These are phyloP conservation scores for Aspergillus heteromorphus DNA, from an alignment of 495 filamentous ascomycete species.

Conservation along the genomic window DNA sequence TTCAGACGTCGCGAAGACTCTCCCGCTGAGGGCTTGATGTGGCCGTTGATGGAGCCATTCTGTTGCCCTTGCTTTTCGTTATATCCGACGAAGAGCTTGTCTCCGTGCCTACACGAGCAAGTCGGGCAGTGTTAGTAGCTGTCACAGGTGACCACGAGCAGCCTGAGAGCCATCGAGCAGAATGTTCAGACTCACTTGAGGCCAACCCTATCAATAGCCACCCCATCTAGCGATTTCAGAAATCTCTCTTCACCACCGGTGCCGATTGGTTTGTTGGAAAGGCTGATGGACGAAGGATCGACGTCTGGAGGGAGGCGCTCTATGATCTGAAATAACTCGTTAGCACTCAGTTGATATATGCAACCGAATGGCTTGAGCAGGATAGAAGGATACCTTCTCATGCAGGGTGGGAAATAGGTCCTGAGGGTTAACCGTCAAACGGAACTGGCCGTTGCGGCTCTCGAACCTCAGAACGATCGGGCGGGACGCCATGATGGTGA, in stretches of 20 bases:
- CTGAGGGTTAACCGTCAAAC: constrained; percentile 42
- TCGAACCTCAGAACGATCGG: constrained; percentile 49
- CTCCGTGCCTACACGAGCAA: constrained; percentile 65
- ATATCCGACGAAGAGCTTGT: constrained; percentile 83
- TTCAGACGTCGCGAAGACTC: constrained; percentile 55
- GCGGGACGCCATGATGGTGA: constrained; percentile 35
- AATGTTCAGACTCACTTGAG: constrained; percentile 50
- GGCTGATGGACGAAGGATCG: constrained; percentile 65
- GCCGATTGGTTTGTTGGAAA: constrained; percentile 76
- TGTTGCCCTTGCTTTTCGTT: constrained; percentile 44
- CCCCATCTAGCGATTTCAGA: constrained; percentile 59
- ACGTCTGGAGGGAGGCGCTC: constrained; percentile 63
- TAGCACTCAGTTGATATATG: constrained; percentile 2
- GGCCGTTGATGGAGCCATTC: constrained; percentile 45
- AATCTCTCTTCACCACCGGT: constrained; percentile 67
- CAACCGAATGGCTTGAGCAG: not conserved
- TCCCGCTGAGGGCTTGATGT: constrained; percentile 20
- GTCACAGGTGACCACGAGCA: constrained; percentile 1
- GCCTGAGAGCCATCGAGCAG: constrained; percentile 9
- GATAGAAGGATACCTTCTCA: constrained; percentile 29
- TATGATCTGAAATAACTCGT: constrained; percentile 40
- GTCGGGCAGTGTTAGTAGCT: constrained; percentile 5
- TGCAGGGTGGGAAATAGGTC: constrained; percentile 43
- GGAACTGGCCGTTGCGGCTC: constrained; percentile 53
- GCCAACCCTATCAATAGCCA: constrained; percentile 64